Evolutionary conservation across 495 filamentous ascomycete genomes (phyloP), one percentile per base, ranked within the genome.

Genomic region (Geoglossum glabrum): DNA sequence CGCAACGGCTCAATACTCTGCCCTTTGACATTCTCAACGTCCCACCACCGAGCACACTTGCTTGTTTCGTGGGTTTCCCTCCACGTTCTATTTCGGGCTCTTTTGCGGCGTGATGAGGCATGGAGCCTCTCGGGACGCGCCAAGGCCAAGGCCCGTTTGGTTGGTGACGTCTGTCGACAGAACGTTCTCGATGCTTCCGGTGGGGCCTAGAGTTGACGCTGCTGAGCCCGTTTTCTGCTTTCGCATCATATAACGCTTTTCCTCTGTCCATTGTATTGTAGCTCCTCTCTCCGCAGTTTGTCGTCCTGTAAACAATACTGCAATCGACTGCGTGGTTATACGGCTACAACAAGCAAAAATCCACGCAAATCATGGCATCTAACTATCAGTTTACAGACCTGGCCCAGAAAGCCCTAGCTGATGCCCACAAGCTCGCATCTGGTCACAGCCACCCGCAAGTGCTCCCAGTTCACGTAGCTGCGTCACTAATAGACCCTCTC

Each of bases 361-460:
- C 5, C n/a, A 45, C 3, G 30, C n/a, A 23, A 8, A 58, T 34
- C 57, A 75, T 74, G 72, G 64, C 72, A 54, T 69, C 69, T 0
- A 65, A 65, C 45, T 83, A 85, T 80, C 81, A 93, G 64, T 93
- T 94, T 65, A 98, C 92, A 59, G 92, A 97, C 67, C 76, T 86
- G 71, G 92, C 86, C 55, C 83, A 86, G 68, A 84, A 88, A 72
- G 82, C 92, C 62, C 71, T 98, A 66, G 79, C 82, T 59, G 92
- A 95, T 69, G 84, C 90, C 66, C 84, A 85, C 71, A 74, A 75
- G 40, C 76, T 95, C 57, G 86, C 90, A 55, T 79, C 86, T 65
- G 80, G 88, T 73, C 90, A 96, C 64, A 79, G 83, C 6, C 92
- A 97, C 72, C 80, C 87, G 11, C 92, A 98, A 70, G 76, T 95